phyloP scores from a whole-genome alignment of 805 yeast genomes.

The Yarrowia porcina region DNA sequence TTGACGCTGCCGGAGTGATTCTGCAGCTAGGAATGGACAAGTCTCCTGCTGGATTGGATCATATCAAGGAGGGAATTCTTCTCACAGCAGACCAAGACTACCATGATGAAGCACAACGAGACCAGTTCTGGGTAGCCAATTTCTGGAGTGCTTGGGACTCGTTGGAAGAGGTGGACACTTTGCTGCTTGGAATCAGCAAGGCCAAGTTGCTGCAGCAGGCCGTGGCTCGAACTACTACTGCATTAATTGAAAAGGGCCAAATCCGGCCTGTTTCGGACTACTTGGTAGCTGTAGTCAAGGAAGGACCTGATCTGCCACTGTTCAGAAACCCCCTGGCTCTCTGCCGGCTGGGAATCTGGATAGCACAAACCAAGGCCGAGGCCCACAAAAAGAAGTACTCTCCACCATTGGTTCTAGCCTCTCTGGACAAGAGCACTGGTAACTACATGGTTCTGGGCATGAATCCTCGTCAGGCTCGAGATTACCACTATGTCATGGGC shows the following conservation, averaged over 20 bases:
- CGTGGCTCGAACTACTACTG: constrained; percentile 82
- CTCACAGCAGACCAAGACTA: constrained; percentile 29
- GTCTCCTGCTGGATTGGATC: constrained; percentile 7
- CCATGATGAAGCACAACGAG: constrained; percentile 38
- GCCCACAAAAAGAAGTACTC: constrained; percentile 50
- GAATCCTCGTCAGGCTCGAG: constrained; percentile 70
- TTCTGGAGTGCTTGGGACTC: constrained; percentile 71
- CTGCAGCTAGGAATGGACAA: constrained; percentile 49
- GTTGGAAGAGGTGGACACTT: constrained; percentile 49
- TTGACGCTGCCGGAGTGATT: constrained; percentile 80
- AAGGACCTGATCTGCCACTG: constrained; percentile 74
- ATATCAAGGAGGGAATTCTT: constrained; percentile 3
- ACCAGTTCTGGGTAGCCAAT: constrained; percentile 69
- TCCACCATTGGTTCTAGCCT: constrained; percentile 81
- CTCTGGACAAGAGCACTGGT: constrained; percentile 66
- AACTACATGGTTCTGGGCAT: constrained; percentile 86
- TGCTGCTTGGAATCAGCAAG: constrained; percentile 68
- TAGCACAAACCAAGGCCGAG: constrained; percentile 84
- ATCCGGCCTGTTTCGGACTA: constrained; percentile 77
- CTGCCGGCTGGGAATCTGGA: constrained; percentile 83
- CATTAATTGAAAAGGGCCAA: constrained; percentile 77
- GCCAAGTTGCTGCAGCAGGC: constrained; percentile 83
- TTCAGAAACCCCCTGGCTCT: constrained; percentile 85
- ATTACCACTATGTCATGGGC: constrained; percentile 37
- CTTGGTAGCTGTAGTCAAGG: constrained; percentile 82